Percentiles rank a stretch among this genome's conserved stretches.
Conservation (phyloP, 1,284 basidiomycete genomes). For the Irpex rosettiformis region DNA sequence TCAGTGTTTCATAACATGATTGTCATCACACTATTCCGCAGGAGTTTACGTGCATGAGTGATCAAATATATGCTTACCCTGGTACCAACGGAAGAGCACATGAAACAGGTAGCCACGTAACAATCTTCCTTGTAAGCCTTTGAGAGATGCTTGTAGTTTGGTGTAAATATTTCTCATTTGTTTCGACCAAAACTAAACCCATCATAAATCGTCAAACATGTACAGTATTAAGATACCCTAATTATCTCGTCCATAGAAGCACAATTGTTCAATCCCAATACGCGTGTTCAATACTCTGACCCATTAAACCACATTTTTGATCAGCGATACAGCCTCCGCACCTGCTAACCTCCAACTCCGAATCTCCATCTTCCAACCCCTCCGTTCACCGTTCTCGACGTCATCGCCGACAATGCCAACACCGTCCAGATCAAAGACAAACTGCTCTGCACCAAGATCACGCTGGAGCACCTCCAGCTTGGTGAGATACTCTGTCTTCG, state of each 20-base stretch:
- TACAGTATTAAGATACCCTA: not conserved
- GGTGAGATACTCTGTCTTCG: not conserved
- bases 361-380: slow-evolving; percentile 18
- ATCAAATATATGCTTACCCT: too few species aligned
- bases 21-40: too few species aligned
- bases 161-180: too few species aligned
- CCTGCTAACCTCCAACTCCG: slow-evolving; percentile 14
- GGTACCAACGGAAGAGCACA: too few species aligned
- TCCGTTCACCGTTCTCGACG: slow-evolving; percentile 12
- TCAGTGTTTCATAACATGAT: too few species aligned
- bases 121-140: too few species aligned
- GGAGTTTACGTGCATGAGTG: too few species aligned
- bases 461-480: slow-evolving; percentile 17
- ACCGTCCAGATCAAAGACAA: slow-evolving; percentile 23
- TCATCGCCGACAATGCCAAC: slow-evolving; percentile 15
- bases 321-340: not conserved
- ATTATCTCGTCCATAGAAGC: too few species aligned
- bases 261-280: too few species aligned
- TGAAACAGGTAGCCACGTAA: too few species aligned
- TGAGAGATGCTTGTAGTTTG: too few species aligned
- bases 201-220: not conserved
- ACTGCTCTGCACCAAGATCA: slow-evolving; percentile 15
- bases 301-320: not conserved
- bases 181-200: too few species aligned
- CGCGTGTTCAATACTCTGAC: not conserved